Base-by-base conservation (phyloP, 345 rosid genomes). In the Hirschfeldia incana region DNA sequence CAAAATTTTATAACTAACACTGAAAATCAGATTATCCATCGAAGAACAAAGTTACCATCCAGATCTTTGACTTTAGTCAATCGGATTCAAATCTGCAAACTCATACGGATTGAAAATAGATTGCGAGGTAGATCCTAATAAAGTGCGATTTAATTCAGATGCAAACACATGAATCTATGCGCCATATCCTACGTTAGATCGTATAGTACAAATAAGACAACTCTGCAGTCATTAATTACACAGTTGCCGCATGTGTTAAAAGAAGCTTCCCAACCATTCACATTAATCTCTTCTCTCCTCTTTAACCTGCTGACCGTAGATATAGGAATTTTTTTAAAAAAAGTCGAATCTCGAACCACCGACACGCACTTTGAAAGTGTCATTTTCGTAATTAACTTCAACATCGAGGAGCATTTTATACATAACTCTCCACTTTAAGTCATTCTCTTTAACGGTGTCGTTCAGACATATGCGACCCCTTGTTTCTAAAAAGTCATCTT, bases 291-390 rank as follows among this genome's bases (percentile, higher is more conserved):
- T 49, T 36, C 36, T 36, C 39, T 36, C 39, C 55, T 49, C 15
- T 49, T 49, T 49, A 49, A 49, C 55, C 15, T 49, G 55, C 11
- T 49, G 6, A 49, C 55, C 13, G 17, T 49, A 49, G 15, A 44
- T 44, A 13, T 13, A n/a, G n/a, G 55, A 13, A 49, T n/a, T 21
- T 21, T 21, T 21, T 21, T 21, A 46, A 46, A 46, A 44, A 13
- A 46, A 49, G 55, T 76, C 30, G 75, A 77, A 62, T 34, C 26
- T 70, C 42, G 30, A 36, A 53, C 57, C 62, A 77, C 76, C 80
- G 80, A 77, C 80, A 70, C 58, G 80, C 5, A n/a, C 8, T 33
- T 36, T 27, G 1, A 5, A 1, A 70, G 58, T 63, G 76, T 65
- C 1, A 16, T 6, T 8, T 2, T 1, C 61, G 80, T 70, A 64